Percentiles rank a stretch among this genome's conserved stretches.
phyloP scores from a whole-genome alignment of 2,329 filamentous ascomycete species.

The Pyrenophora teres region DNA sequence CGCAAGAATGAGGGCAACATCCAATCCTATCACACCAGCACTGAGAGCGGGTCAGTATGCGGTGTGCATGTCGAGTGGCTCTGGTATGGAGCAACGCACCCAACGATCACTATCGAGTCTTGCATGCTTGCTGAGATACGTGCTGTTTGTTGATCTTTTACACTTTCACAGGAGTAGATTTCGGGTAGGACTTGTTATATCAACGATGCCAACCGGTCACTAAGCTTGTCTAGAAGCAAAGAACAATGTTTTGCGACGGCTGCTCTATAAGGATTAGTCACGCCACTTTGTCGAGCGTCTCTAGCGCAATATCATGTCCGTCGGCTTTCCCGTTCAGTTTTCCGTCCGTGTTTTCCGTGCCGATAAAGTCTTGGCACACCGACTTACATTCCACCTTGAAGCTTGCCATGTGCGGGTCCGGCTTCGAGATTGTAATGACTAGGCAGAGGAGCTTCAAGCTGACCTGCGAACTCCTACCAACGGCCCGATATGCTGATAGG shows the following conservation, averaged over 20 bases:
- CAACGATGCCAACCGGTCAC: not conserved
- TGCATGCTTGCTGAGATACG: slow-evolving; percentile 5
- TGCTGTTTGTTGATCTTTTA: not conserved
- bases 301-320: not conserved
- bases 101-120: slow-evolving; percentile 20
- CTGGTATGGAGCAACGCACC: slow-evolving; percentile 6
- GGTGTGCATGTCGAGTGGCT: not conserved
- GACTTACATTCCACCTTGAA: not conserved
- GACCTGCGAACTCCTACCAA: not conserved
- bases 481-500: slow-evolving; percentile 1
- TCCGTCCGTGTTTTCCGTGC: not conserved
- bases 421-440: not conserved
- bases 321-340: not conserved
- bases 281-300: no score
- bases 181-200: not conserved
- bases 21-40: slow-evolving; percentile 23
- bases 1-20: slow-evolving; percentile 23
- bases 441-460: not conserved
- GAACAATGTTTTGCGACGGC: no score
- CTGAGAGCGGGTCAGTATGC: slow-evolving; percentile 2
- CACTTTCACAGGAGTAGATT: not conserved
- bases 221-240: not conserved
- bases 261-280: not conserved
- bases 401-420: not conserved
- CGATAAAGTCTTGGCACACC: not conserved